A percentile compares a stretch with the other conserved stretches of the same genome.
These are phyloP conservation scores for Samsoniella hepiali DNA, from an alignment of 2,329 filamentous ascomycete genomes.

Conservation along the genomic window DNA sequence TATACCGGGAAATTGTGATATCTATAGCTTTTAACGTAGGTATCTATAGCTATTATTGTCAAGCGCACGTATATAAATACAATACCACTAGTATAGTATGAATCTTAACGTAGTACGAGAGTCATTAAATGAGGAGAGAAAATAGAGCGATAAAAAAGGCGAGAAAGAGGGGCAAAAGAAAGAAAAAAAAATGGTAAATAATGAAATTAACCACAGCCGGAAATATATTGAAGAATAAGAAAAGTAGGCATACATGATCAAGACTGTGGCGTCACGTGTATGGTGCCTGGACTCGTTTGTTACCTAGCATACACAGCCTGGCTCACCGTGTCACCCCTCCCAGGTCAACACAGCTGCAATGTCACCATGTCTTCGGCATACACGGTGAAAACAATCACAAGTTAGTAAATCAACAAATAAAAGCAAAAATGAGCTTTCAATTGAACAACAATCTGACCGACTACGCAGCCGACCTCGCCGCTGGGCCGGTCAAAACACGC, in stretches of 20 bases:
- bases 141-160: too few relatives aligned
- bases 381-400: constrained; percentile 15
- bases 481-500: constrained; percentile 31
- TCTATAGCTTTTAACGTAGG: too few relatives aligned
- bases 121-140: too few relatives aligned
- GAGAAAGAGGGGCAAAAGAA: too few relatives aligned
- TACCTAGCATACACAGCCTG: not conserved
- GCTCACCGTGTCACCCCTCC: not conserved
- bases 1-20: too few relatives aligned
- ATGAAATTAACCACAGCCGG: too few relatives aligned
- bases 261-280: constrained; percentile 3
- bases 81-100: too few relatives aligned
- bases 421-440: not conserved
- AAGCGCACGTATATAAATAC: too few relatives aligned
- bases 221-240: not conserved
- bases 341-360: not conserved
- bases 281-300: not conserved
- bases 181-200: too few relatives aligned
- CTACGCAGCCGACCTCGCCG: not conserved
- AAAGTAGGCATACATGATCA: not conserved
- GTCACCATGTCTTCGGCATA: constrained; percentile 15
- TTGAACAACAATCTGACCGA: not conserved
- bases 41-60: too few relatives aligned
- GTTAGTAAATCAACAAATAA: not conserved
- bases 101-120: too few relatives aligned